Conservation (phyloP, 306 rosid species). For the Malus orientalis region DNA sequence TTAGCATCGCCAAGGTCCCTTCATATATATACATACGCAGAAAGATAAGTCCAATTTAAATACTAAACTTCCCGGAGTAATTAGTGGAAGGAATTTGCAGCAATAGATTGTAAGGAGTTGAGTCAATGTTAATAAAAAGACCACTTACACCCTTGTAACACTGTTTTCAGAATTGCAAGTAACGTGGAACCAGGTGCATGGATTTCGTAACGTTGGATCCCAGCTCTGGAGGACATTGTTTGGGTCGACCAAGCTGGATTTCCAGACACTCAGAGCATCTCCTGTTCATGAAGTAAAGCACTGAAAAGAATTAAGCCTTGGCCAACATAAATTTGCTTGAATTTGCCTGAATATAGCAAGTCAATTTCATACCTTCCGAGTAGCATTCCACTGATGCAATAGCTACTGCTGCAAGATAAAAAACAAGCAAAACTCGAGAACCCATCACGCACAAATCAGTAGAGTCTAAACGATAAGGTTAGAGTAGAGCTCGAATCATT, state of each 20-base stretch:
- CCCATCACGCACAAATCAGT: background rate
- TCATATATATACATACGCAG: background rate
- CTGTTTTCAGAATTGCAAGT: background rate
- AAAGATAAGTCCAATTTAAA: too few species aligned
- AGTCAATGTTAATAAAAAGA: background rate
- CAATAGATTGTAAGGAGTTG: background rate
- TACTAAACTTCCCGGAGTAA: background rate
- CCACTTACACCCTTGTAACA: slow-evolving; percentile 21
- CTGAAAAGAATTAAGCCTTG: background rate
- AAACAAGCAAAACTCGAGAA: background rate
- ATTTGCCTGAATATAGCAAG: background rate
- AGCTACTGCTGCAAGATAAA: background rate
- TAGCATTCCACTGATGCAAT: slow-evolving; percentile 25
- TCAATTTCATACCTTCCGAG: background rate
- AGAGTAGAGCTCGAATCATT: background rate
- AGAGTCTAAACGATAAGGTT: background rate
- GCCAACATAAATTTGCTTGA: background rate
- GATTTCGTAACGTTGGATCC: slow-evolving; percentile 17
- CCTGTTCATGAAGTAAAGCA: background rate
- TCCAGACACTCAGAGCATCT: slow-evolving; percentile 25
- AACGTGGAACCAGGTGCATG: slow-evolving; percentile 27
- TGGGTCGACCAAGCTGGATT: background rate
- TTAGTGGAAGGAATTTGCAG: too few species aligned
- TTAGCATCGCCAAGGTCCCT: slow-evolving; percentile 25
- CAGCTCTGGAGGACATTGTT: slow-evolving; percentile 24